Conservation (phyloP, 768 basidiomycete species). For the Amanita inopinata region DNA sequence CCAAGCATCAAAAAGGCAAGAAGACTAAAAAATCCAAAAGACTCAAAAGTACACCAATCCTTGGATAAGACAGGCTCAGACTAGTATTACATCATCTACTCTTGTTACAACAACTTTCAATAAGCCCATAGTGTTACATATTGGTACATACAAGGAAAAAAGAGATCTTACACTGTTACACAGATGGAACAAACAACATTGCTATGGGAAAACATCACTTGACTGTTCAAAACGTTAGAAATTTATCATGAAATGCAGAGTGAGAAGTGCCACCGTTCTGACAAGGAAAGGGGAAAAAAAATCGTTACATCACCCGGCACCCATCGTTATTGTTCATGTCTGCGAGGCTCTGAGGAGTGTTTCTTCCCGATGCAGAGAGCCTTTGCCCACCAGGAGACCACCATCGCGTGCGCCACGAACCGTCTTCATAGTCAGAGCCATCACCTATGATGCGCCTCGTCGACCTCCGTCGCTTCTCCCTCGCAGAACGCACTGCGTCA, state of each 20-base stretch:
- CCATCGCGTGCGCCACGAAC: conserved; percentile 29
- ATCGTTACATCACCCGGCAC: conserved; percentile 57
- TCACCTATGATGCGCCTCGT: conserved; percentile 31
- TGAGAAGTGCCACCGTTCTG: background rate
- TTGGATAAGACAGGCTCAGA: background rate
- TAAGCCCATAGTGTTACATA: conserved; percentile 2
- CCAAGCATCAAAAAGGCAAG: conserved; percentile 21
- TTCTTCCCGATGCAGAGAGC: conserved; percentile 29
- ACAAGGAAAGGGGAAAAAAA: conserved; percentile 15
- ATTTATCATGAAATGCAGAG: conserved; percentile 9
- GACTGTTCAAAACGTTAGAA: no score
- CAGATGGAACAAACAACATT: background rate
- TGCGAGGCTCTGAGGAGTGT: conserved; percentile 37
- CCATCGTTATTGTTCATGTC: conserved; percentile 42
- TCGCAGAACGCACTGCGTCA: conserved; percentile 56
- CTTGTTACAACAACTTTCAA: conserved; percentile 2
- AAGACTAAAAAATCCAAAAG: conserved; percentile 20
- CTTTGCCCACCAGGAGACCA: conserved; percentile 47
- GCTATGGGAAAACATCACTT: background rate
- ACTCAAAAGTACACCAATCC: no score
- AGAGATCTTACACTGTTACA: conserved; percentile 3
- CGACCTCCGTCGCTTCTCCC: conserved; percentile 58
- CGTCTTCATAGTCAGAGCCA: conserved; percentile 22
- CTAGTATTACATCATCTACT: conserved; percentile 5
- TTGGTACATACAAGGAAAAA: conserved; percentile 10